Evolutionary conservation across 768 basidiomycete genomes (phyloP).

Genomic region (Trametes elegans): DNA sequence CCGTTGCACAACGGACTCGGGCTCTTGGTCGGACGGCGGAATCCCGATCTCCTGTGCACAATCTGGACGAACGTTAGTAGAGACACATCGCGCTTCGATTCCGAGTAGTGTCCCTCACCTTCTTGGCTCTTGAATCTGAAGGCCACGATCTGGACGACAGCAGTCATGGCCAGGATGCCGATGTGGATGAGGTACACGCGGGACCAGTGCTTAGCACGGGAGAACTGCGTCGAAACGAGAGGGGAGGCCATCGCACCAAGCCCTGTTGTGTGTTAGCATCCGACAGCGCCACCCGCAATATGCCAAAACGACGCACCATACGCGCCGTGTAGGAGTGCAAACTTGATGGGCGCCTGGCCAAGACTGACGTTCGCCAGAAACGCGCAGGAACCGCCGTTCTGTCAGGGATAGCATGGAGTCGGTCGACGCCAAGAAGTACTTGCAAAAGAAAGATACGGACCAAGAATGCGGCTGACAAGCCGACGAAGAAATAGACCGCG

Average conservation of each 20-base stretch:
- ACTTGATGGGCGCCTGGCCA: conserved; percentile 50
- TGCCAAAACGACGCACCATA: too few relatives aligned
- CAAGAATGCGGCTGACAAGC: conserved; percentile 39
- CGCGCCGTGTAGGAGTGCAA: conserved; percentile 45
- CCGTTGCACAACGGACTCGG: conserved; percentile 29
- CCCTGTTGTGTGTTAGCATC: background rate
- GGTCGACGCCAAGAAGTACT: background rate
- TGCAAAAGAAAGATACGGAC: background rate
- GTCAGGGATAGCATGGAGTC: background rate
- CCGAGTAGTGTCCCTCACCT: conserved; percentile 20
- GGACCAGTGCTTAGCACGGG: conserved; percentile 35
- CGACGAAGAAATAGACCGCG: conserved; percentile 43
- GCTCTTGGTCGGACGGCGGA: conserved; percentile 31
- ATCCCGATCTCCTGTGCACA: conserved; percentile 55
- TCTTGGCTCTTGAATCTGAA: conserved; percentile 31
- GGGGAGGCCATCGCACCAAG: conserved; percentile 49
- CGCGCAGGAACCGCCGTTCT: conserved; percentile 73
- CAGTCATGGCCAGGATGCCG: conserved; percentile 23
- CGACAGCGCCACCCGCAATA: too few relatives aligned
- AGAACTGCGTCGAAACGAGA: conserved; percentile 51
- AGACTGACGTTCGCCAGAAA: conserved; percentile 59
- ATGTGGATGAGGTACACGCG: conserved; percentile 42
- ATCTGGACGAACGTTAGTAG: conserved; percentile 36
- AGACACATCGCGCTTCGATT: too few relatives aligned
- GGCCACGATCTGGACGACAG: conserved; percentile 14